Conservation (phyloP, 441 rosid species). For the Erodium texanum region DNA sequence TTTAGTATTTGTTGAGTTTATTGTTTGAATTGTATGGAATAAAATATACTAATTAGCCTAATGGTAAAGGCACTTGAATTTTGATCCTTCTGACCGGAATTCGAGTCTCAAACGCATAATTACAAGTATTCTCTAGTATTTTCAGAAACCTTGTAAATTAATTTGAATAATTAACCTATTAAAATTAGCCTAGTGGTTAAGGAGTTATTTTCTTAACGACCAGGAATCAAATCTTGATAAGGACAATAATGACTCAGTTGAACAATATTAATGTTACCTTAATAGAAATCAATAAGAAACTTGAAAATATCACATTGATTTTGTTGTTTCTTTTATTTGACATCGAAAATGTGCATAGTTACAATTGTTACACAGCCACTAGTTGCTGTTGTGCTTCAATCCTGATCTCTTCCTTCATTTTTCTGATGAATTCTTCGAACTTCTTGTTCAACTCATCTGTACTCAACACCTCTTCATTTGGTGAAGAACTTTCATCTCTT, state of each 20-base stretch:
- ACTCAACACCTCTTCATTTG: conserved; percentile 17
- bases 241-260: too few species aligned
- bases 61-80: too few species aligned
- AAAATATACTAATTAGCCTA: too few species aligned
- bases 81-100: too few species aligned
- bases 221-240: too few species aligned
- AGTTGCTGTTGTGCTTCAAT: conserved; percentile 33
- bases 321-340: neutral
- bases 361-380: conserved; percentile 20
- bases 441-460: conserved; percentile 43
- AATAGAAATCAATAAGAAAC: neutral
- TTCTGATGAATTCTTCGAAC: conserved; percentile 51
- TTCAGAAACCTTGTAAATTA: neutral
- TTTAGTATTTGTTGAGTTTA: neutral
- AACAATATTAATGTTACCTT: too few species aligned
- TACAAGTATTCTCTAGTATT: conserved; percentile 2
- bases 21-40: too few species aligned
- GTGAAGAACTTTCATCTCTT: too few species aligned
- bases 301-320: neutral
- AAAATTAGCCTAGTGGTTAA: too few species aligned
- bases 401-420: conserved; percentile 54
- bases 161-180: too few species aligned
- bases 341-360: neutral
- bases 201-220: too few species aligned
- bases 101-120: too few species aligned